Base-by-base conservation (phyloP, 176 grass and related monocot species). In the Phragmites australis region DNA sequence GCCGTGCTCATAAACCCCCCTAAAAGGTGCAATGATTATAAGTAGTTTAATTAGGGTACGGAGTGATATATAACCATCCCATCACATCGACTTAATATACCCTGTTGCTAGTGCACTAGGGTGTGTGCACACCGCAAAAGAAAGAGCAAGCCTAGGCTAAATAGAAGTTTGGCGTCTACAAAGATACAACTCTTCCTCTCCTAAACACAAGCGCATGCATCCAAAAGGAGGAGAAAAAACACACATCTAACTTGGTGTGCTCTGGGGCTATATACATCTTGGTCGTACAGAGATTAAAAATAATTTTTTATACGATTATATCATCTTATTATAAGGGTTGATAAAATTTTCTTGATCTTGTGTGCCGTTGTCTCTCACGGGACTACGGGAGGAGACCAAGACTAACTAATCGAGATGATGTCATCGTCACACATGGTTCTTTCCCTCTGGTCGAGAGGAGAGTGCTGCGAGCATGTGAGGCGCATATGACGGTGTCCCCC, bases 381-480 rank as follows among this genome's bases (percentile, higher is more conserved):
- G n/a, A n/a, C 49, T 51, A 19, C 49, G 15, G 49, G 16, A 26
- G 57, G 3, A 63, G 59, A 29, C 31, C 17, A 19, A 6, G 19
- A 27, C 22, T 1, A 10, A 68, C 16, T 29, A 9, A 11, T 4
- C 3, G 9, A 39, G 48, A 54, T 39, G 48, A 34, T 47, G 19
- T 51, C 59, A 25, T 23, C 75, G 39, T 39, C 44, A 8, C 48
- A 78, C 2, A 21, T 25, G 44, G 65, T 65, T 76, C 79, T 14
- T 65, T 34, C 65, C 56, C 46, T 83, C 19, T 48, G 56, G 55
- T 54, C 70, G 7, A 65, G 61, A 17, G 40, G n/a, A n/a, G n/a
- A n/a, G n/a, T n/a, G n/a, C n/a, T n/a, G n/a, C n/a, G 10, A 30
- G 67, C 86, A 84, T 84, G 86, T 84, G 86, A 74, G 41, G 49